Conservation (phyloP, 345 rosid genomes). For the Boechera retrofracta region DNA sequence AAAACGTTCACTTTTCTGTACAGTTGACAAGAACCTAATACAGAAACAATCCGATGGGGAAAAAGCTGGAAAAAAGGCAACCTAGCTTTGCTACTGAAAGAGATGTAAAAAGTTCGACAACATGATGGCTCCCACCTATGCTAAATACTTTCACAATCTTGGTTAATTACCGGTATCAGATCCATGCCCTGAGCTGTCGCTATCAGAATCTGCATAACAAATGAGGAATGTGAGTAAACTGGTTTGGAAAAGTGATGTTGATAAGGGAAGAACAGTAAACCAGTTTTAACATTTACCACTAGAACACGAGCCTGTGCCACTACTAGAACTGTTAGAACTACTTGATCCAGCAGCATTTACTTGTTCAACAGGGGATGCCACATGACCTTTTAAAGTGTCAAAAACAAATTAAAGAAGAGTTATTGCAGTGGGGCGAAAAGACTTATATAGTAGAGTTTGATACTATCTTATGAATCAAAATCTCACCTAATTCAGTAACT, state of each 20-base stretch:
- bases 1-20: constrained; percentile 30
- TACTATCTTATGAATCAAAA: constrained; percentile 19
- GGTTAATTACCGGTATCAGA: constrained; percentile 40
- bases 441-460: constrained; percentile 15
- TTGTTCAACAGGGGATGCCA: constrained; percentile 31
- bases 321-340: constrained; percentile 49
- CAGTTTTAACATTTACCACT: constrained; percentile 43
- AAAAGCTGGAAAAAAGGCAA: not conserved
- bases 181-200: constrained; percentile 40
- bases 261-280: not conserved
- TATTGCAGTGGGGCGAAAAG: constrained; percentile 23
- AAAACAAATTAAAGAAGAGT: constrained; percentile 16
- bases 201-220: constrained; percentile 44
- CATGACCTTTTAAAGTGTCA: constrained; percentile 23
- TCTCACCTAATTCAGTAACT: constrained; percentile 39
- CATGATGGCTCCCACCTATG: constrained; percentile 35
- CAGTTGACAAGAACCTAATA: constrained; percentile 41
- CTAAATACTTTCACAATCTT: constrained; percentile 42
- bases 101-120: constrained; percentile 33
- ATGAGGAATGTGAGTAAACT: constrained; percentile 9
- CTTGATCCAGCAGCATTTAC: constrained; percentile 42
- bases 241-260: constrained; percentile 19
- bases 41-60: constrained; percentile 35
- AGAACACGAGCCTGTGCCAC: constrained; percentile 48
- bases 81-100: constrained; percentile 33